These are phyloP conservation scores for Pulveroboletus sp. DNA, from an alignment of 768 basidiomycete genomes.

Conservation along the genomic window DNA sequence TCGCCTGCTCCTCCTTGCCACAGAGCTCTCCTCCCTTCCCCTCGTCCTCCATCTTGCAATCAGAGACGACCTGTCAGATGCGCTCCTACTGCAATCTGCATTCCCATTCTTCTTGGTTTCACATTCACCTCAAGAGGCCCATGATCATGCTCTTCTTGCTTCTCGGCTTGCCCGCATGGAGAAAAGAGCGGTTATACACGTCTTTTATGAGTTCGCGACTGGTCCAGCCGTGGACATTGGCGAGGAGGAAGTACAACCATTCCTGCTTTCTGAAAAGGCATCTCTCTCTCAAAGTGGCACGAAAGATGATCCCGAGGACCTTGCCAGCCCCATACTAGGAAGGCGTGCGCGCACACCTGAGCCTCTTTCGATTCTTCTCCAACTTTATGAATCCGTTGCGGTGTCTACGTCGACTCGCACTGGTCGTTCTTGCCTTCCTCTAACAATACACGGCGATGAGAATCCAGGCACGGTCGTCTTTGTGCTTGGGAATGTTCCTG, in stretches of 20 bases:
- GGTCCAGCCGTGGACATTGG: constrained; percentile 46
- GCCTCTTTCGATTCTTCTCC: constrained; percentile 34
- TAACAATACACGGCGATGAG: constrained; percentile 44
- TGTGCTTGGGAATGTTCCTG: constrained; percentile 52
- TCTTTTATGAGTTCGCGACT: constrained; percentile 52
- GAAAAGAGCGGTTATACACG: constrained; percentile 78
- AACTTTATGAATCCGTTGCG: constrained; percentile 64
- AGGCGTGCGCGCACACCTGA: not conserved
- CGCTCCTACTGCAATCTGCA: constrained; percentile 70
- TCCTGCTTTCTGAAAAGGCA: constrained; percentile 48
- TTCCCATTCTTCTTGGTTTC: constrained; percentile 83
- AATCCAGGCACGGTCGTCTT: constrained; percentile 67
- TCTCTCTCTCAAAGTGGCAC: constrained; percentile 15
- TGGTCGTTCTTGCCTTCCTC: constrained; percentile 56
- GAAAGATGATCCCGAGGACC: constrained; percentile 9
- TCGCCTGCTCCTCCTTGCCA: constrained; percentile 62
- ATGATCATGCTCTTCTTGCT: constrained; percentile 89
- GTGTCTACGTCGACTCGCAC: constrained; percentile 59
- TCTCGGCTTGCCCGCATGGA: constrained; percentile 70
- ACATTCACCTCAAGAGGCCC: constrained; percentile 69
- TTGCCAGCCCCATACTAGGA: not conserved
- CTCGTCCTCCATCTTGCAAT: constrained; percentile 71
- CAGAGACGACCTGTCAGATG: constrained; percentile 63
- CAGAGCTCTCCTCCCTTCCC: constrained; percentile 58
- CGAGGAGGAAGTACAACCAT: constrained; percentile 55